phyloP scores from a whole-genome alignment of 2,329 filamentous ascomycete species.

The Grosmannia clavigera region DNA sequence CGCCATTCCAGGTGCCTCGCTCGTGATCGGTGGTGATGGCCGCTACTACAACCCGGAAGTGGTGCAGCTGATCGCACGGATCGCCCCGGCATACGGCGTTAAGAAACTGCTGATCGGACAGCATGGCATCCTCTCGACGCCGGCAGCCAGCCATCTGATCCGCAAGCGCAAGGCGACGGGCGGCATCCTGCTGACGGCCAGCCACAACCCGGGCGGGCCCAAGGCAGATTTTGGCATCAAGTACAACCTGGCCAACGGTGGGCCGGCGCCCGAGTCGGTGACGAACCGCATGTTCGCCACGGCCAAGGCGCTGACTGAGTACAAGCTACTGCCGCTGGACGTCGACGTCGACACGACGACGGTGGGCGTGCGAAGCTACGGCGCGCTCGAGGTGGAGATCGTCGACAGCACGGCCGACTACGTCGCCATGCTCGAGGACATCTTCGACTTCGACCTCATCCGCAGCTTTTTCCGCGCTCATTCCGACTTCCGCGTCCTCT shows the following conservation, averaged over 20 bases:
- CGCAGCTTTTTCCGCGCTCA: constrained; percentile 82
- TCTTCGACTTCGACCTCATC: constrained; percentile 96
- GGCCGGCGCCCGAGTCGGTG: constrained; percentile 86
- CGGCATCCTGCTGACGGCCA: constrained; percentile 91
- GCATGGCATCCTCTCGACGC: constrained; percentile 91
- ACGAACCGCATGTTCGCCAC: constrained; percentile 96
- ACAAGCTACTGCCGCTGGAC: constrained; percentile 74
- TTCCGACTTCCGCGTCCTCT: constrained; percentile 90
- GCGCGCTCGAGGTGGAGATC: constrained; percentile 82
- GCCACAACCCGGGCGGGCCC: constrained; percentile 94
- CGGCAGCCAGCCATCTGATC: constrained; percentile 91
- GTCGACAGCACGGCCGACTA: constrained; percentile 91
- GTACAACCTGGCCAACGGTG: constrained; percentile 96
- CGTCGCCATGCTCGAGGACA: constrained; percentile 88
- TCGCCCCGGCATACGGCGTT: constrained; percentile 90
- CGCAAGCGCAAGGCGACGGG: constrained; percentile 89
- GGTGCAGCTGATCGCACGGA: constrained; percentile 93
- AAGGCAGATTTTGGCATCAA: constrained; percentile 98
- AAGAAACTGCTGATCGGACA: constrained; percentile 98
- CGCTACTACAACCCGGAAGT: constrained; percentile 96
- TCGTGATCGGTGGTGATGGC: constrained; percentile 95
- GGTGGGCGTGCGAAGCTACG: constrained; percentile 75
- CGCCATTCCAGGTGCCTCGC: constrained; percentile 46
- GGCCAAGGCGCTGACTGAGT: constrained; percentile 79
- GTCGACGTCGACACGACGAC: constrained; percentile 73